Conservation (phyloP, 345 rosid genomes). For the Camelina hispida region DNA sequence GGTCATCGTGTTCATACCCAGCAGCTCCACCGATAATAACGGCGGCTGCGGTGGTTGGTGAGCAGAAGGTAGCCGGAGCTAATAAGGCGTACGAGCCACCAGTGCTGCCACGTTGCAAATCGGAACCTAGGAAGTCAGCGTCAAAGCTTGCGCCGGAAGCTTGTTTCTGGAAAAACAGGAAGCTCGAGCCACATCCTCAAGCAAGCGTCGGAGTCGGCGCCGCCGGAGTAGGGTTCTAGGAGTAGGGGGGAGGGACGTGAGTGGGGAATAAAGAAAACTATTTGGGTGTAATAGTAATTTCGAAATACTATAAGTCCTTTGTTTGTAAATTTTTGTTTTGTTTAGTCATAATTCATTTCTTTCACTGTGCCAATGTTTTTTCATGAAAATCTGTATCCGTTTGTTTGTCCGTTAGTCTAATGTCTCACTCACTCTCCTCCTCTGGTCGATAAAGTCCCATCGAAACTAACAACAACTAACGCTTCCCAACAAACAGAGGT, state of each 20-base stretch:
- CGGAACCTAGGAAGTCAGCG: constrained; percentile 82
- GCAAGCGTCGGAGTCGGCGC: constrained; percentile 68
- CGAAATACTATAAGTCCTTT: constrained; percentile 32
- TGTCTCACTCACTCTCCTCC: constrained; percentile 34
- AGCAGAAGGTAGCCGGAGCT: constrained; percentile 59
- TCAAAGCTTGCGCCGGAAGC: constrained; percentile 74
- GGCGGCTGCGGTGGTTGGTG: constrained; percentile 52
- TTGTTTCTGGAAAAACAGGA: constrained; percentile 90
- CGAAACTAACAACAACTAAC: constrained; percentile 43
- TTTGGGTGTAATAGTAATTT: constrained; percentile 41
- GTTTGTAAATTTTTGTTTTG: constrained; percentile 47
- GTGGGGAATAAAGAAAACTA: constrained; percentile 29
- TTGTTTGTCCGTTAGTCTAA: constrained; percentile 37
- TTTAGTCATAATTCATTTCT: constrained; percentile 37
- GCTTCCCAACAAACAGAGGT: constrained; percentile 36
- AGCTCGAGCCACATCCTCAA: constrained; percentile 79
- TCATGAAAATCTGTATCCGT: constrained; percentile 28
- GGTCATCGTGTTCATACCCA: constrained; percentile 87
- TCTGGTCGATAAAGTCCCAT: constrained; percentile 37
- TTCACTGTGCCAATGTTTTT: constrained; percentile 33
- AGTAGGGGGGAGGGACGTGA: constrained; percentile 9
- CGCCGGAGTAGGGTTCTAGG: constrained; percentile 75
- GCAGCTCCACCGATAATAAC: constrained; percentile 54
- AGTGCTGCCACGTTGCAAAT: constrained; percentile 82
- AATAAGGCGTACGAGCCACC: constrained; percentile 66